Percentiles rank a stretch among this genome's conserved stretches.
Evolutionary conservation across 805 yeast species (phyloP).

Genomic region (Torulaspora delbrueckii): DNA sequence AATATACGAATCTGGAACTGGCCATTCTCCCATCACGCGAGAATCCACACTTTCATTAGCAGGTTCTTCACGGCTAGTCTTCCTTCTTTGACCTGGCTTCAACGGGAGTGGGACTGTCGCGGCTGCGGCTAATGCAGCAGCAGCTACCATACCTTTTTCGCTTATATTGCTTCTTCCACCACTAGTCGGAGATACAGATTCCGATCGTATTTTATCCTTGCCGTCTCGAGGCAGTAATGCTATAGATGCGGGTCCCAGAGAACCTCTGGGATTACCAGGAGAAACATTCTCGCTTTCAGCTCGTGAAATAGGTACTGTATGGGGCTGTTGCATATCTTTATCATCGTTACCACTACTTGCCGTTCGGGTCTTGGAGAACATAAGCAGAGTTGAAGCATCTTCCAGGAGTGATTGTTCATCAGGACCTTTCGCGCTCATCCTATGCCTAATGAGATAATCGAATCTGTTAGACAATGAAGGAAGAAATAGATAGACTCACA

Average conservation of each 20-base stretch:
- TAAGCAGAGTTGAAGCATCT: constrained; percentile 56
- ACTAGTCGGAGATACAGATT: constrained; percentile 2
- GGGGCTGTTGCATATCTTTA: constrained; percentile 2
- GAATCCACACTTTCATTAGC: neutral
- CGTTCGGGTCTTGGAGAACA: constrained; percentile 47
- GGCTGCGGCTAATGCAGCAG: constrained; percentile 80
- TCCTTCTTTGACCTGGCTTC: constrained; percentile 12
- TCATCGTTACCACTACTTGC: constrained; percentile 5
- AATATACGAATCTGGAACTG: constrained; percentile 44
- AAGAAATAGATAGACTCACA: neutral
- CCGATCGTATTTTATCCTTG: constrained; percentile 1
- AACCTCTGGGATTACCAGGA: constrained; percentile 27
- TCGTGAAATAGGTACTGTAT: constrained; percentile 9
- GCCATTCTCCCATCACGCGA: constrained; percentile 16
- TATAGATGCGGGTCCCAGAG: constrained; percentile 49
- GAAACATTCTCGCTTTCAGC: constrained; percentile 13
- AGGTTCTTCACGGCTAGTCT: constrained; percentile 6
- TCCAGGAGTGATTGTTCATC: constrained; percentile 39
- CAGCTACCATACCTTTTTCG: constrained; percentile 62
- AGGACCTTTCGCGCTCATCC: neutral
- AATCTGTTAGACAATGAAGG: neutral
- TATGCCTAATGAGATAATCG: neutral
- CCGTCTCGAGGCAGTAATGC: constrained; percentile 29
- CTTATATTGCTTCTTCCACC: neutral
- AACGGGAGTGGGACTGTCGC: constrained; percentile 70